These are phyloP conservation scores for Dictyostelium capitatum DNA, from an alignment of 78 protist genomes.

Conservation along the genomic window DNA sequence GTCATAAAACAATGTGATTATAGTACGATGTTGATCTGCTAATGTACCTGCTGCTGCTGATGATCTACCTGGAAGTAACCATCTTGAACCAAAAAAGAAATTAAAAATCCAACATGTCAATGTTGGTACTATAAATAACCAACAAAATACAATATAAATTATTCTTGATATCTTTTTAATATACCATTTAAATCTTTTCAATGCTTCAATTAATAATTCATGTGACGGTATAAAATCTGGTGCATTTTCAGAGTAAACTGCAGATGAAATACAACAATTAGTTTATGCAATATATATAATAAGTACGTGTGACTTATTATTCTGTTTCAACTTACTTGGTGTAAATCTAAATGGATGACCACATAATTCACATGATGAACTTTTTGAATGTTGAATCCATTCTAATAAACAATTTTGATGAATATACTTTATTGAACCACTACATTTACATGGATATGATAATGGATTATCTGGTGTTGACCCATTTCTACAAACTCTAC, in stretches of 20 bases:
- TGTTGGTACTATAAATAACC: slow-evolving; percentile 41
- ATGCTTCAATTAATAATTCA: slow-evolving; percentile 52
- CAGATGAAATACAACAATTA: neutral
- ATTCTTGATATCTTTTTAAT: slow-evolving; percentile 23
- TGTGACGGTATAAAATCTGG: slow-evolving; percentile 51
- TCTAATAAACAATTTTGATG: slow-evolving; percentile 57
- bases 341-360: slow-evolving; percentile 78
- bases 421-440: slow-evolving; percentile 68
- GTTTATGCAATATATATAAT: neutral
- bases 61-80: neutral
- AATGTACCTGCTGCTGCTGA: neutral
- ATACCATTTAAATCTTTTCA: slow-evolving; percentile 28
- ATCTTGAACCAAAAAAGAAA: slow-evolving; percentile 31
- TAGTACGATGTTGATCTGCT: neutral
- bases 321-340: slow-evolving; percentile 35
- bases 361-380: slow-evolving; percentile 69
- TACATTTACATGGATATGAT: slow-evolving; percentile 78
- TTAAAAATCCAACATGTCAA: slow-evolving; percentile 42
- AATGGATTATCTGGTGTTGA: slow-evolving; percentile 50
- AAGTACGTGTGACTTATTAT: neutral
- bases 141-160: slow-evolving; percentile 30
- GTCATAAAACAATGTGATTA: neutral
- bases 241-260: slow-evolving; percentile 68
- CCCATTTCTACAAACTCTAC: slow-evolving; percentile 75
- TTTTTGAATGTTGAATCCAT: slow-evolving; percentile 66